phyloP scores from a whole-genome alignment of 1,284 basidiomycete species.

The Taiwanofungus camphoratus region DNA sequence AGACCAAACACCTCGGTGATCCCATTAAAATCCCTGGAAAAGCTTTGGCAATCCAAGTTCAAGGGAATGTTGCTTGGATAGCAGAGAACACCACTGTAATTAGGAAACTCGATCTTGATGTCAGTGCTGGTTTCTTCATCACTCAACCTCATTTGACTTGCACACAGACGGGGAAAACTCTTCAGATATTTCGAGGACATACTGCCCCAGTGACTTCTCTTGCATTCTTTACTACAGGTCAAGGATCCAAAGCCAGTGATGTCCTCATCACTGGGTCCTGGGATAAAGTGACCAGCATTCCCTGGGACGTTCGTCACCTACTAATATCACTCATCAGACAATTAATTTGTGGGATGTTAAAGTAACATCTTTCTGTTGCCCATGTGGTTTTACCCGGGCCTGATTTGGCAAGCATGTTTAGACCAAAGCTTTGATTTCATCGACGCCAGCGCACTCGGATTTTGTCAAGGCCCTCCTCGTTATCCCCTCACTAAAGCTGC shows the following conservation, averaged over 20 bases:
- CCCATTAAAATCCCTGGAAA: constrained; percentile 76
- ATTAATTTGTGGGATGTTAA: constrained; percentile 79
- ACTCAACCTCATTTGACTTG: constrained; percentile 5
- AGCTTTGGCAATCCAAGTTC: constrained; percentile 65
- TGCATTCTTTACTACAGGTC: constrained; percentile 47
- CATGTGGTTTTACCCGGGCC: no score
- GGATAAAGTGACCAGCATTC: constrained; percentile 59
- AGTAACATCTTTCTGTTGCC: no score
- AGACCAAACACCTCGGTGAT: constrained; percentile 63
- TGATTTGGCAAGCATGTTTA: no score
- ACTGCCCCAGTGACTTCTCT: constrained; percentile 82
- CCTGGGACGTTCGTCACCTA: background rate
- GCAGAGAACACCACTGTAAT: constrained; percentile 80
- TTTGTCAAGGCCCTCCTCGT: constrained; percentile 82
- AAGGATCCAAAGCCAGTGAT: constrained; percentile 33
- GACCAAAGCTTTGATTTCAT: constrained; percentile 65
- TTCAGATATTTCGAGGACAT: constrained; percentile 76
- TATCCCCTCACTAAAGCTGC: constrained; percentile 54
- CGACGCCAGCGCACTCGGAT: constrained; percentile 76
- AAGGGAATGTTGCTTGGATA: constrained; percentile 69
- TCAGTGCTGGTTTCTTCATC: constrained; percentile 27
- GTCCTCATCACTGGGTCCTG: constrained; percentile 83
- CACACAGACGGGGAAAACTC: constrained; percentile 69
- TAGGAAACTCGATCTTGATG: constrained; percentile 72
- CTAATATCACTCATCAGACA: constrained; percentile 39